Base-by-base conservation (phyloP, 2,329 filamentous ascomycete genomes). In the Decorospora gaudefroyi region DNA sequence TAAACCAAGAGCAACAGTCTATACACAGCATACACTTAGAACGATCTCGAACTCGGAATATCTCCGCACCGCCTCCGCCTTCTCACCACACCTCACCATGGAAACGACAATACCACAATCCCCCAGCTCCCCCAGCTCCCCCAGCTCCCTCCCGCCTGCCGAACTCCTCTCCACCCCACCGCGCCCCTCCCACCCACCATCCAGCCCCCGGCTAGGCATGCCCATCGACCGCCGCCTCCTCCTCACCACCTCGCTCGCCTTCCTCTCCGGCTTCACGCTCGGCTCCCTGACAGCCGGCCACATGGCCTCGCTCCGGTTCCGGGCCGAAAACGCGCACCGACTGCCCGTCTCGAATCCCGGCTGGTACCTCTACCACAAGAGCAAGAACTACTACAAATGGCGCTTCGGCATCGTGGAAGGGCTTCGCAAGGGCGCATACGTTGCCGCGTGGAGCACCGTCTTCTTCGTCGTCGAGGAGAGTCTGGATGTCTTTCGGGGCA, bases 351-450 rank as follows among this genome's bases (percentile, higher is more conserved):
- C 85, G 1, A 85, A 88, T 17, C 83, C 85, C 2, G 92, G 90
- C 12, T 99, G 93, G 93, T 99, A 92, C 68, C 81, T 97, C n/a
- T 99, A 99, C 72, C 92, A 97, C 76, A 96, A 96, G 74, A 89
- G 84, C 67, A 97, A 97, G 72, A 97, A 96, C 72, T 97, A 99
- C 74, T 84, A 90, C 61, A 81, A 87, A 37, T 85, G 88, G 61
- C 79, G 87, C 15, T 88, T 87, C 4, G 92, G 87, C 0, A 75
- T 95, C 12, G 82, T 82, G 38, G 90, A 95, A 62, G 93, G 90
- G 0, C 59, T 89, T 35, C 84, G 80, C 55, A 88, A 93, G 78
- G 90, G 87, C 1, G 67, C 74, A 21, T 84, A 81, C 56, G 77
- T 95, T 4, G 82, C 82, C 4, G 74, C 86, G 31, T 91, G 91